phyloP scores from a whole-genome alignment of 805 yeast genomes.

The Lipomyces orientalis region DNA sequence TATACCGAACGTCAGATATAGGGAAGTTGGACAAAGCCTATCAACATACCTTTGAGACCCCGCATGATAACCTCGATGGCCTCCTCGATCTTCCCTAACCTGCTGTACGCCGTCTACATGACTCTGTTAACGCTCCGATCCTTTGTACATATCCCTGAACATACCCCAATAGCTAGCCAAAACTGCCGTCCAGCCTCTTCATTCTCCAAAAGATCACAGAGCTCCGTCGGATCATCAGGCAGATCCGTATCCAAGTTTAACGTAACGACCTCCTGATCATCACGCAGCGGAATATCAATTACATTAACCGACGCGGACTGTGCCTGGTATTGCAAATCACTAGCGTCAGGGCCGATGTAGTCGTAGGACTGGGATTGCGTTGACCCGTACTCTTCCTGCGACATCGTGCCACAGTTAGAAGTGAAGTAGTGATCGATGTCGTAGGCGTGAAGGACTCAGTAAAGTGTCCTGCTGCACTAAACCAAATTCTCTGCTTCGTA shows the following conservation, averaged over 20 bases:
- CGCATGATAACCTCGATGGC: constrained; percentile 67
- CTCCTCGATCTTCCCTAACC: constrained; percentile 61
- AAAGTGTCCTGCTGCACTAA: neutral
- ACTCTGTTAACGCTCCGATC: neutral
- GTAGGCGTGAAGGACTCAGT: neutral
- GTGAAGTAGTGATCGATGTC: neutral
- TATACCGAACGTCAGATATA: neutral
- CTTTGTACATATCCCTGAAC: constrained; percentile 4
- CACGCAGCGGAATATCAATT: constrained; percentile 74
- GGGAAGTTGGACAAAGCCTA: neutral
- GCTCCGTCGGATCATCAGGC: constrained; percentile 87
- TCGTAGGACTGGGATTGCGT: constrained; percentile 16
- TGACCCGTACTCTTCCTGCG: neutral
- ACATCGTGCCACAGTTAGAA: neutral
- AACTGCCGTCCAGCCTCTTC: constrained; percentile 77
- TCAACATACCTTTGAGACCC: constrained; percentile 54
- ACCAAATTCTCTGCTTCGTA: neutral
- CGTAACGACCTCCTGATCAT: constrained; percentile 82
- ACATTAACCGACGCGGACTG: constrained; percentile 39
- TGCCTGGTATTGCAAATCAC: constrained; percentile 1
- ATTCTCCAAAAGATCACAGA: constrained; percentile 75
- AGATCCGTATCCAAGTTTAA: constrained; percentile 80
- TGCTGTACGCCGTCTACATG: constrained; percentile 65
- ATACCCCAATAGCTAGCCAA: constrained; percentile 78
- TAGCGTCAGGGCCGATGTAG: constrained; percentile 8